phyloP scores from a whole-genome alignment of 2,329 filamentous ascomycete species.

The Fusarium mangiferae region DNA sequence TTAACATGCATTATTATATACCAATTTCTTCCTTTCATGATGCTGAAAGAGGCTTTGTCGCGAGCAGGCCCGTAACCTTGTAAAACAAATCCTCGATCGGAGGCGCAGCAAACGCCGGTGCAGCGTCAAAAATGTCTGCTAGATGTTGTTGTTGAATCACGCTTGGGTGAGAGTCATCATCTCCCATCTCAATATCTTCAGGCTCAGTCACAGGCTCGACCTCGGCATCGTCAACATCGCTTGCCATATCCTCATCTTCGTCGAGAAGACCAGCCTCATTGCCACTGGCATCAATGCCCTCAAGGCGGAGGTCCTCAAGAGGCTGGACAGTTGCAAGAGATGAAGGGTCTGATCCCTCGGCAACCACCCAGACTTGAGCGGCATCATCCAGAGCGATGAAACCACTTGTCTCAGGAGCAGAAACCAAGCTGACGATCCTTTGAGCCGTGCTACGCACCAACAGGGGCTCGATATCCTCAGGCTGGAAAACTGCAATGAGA shows the following conservation, averaged over 20 bases:
- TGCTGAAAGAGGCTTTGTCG: slow-evolving; percentile 61
- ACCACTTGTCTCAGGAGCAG: slow-evolving; percentile 72
- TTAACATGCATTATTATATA: slow-evolving; percentile 22
- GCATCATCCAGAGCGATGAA: slow-evolving; percentile 81
- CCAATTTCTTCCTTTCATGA: slow-evolving; percentile 29
- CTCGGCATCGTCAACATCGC: slow-evolving; percentile 55
- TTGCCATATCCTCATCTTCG: slow-evolving; percentile 56
- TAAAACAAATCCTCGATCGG: slow-evolving; percentile 81
- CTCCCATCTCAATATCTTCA: slow-evolving; percentile 59
- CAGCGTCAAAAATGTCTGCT: slow-evolving; percentile 75
- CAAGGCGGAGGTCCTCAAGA: slow-evolving; percentile 63
- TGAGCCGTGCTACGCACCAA: slow-evolving; percentile 66
- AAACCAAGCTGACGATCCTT: slow-evolving; percentile 73
- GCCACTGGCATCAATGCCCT: slow-evolving; percentile 49
- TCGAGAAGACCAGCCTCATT: slow-evolving; percentile 48
- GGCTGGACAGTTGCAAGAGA: slow-evolving; percentile 64
- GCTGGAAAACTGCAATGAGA: slow-evolving; percentile 74
- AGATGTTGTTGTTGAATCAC: slow-evolving; percentile 76
- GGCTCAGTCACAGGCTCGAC: slow-evolving; percentile 52
- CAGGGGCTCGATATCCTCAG: slow-evolving; percentile 67
- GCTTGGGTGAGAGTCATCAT: slow-evolving; percentile 62
- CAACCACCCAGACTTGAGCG: slow-evolving; percentile 74
- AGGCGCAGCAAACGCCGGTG: slow-evolving; percentile 74
- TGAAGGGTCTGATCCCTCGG: slow-evolving; percentile 67
- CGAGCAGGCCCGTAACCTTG: slow-evolving; percentile 71